phyloP scores from a whole-genome alignment of 1,284 basidiomycete genomes.

The Melampsora americana region DNA sequence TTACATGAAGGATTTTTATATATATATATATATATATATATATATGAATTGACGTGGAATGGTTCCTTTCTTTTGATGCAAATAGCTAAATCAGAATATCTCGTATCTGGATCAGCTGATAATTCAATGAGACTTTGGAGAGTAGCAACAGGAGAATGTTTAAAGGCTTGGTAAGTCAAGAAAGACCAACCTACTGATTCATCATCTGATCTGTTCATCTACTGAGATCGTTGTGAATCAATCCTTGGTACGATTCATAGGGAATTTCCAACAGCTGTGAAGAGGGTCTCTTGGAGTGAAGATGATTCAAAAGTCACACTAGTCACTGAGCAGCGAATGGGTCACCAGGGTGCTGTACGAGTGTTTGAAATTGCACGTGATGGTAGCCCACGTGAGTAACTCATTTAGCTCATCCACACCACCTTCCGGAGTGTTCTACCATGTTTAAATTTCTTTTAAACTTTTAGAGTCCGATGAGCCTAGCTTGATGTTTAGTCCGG shows the following conservation, averaged over 20 bases:
- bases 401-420: neutral
- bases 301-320: slow-evolving; percentile 81
- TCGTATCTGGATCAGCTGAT: slow-evolving; percentile 81
- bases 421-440: neutral
- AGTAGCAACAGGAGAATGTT: slow-evolving; percentile 81
- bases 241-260: slow-evolving; percentile 60
- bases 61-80: neutral
- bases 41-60: neutral
- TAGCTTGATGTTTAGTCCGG: slow-evolving; percentile 73
- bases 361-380: slow-evolving; percentile 83
- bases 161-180: slow-evolving; percentile 47
- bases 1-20: too few species aligned
- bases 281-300: slow-evolving; percentile 85
- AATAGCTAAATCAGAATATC: slow-evolving; percentile 74
- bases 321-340: slow-evolving; percentile 96
- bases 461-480: slow-evolving; percentile 70
- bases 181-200: neutral
- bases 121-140: slow-evolving; percentile 90
- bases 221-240: slow-evolving; percentile 58
- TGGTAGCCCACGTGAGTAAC: slow-evolving; percentile 60
- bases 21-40: too few species aligned
- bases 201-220: neutral
- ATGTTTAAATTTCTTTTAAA: neutral
- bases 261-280: slow-evolving; percentile 98
- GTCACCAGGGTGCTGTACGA: slow-evolving; percentile 73